Percentiles rank a stretch among this genome's conserved stretches.
phyloP scores from a whole-genome alignment of 1,139 yeast genomes.

The Candida labiduridarum region DNA sequence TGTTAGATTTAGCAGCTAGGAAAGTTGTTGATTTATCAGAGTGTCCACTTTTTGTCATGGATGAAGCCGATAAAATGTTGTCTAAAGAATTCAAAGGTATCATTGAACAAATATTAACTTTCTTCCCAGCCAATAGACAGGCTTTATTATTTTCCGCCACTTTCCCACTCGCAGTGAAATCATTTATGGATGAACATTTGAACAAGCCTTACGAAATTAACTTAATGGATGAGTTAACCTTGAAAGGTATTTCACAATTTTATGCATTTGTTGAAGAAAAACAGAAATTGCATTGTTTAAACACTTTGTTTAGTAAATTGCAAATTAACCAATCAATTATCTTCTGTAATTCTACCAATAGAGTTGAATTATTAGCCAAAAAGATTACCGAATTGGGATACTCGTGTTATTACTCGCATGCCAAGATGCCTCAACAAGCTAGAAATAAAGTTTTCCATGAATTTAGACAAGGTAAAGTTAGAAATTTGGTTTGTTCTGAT shows the following conservation, averaged over 20 bases:
- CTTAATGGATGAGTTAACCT: constrained; percentile 94
- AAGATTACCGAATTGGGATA: constrained; percentile 95
- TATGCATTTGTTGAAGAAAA: constrained; percentile 97
- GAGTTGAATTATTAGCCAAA: constrained; percentile 94
- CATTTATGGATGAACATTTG: constrained; percentile 90
- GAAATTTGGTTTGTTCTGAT: constrained; percentile 96
- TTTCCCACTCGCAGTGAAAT: constrained; percentile 91
- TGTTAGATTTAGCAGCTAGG: constrained; percentile 90
- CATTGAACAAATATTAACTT: constrained; percentile 82
- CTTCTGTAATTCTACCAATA: constrained; percentile 93
- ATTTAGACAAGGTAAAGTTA: constrained; percentile 96
- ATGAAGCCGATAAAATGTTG: constrained; percentile 97
- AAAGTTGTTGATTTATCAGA: constrained; percentile 83
- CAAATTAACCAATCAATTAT: constrained; percentile 96
- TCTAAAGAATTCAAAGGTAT: constrained; percentile 87
- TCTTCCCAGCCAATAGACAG: constrained; percentile 82
- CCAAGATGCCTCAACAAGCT: constrained; percentile 96
- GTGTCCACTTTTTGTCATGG: constrained; percentile 93
- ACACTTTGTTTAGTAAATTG: constrained; percentile 89
- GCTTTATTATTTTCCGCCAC: constrained; percentile 92
- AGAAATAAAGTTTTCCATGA: constrained; percentile 98
- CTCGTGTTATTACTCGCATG: constrained; percentile 96
- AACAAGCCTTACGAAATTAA: constrained; percentile 94
- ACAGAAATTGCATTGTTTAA: constrained; percentile 92
- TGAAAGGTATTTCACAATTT: constrained; percentile 94